Base-by-base conservation (phyloP, 2,329 filamentous ascomycete genomes). In the Trichoderma sp. region DNA sequence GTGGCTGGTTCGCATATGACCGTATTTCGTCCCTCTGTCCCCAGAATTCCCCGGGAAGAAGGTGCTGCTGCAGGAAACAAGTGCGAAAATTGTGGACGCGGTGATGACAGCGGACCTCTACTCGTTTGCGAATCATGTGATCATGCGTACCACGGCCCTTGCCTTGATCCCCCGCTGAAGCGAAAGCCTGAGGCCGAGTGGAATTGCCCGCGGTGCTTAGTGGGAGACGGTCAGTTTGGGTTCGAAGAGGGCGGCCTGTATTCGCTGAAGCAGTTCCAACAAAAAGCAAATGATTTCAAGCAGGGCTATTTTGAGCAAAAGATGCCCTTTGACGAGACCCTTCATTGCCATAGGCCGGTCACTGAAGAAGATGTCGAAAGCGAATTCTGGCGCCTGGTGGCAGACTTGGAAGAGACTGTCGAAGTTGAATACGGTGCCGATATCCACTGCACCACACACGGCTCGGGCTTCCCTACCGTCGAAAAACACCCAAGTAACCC, bases 401-500 rank as follows among this genome's bases (percentile, higher is more conserved):
- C 96, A 62, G 97, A 95, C 77, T 87, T 98, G 65, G 95, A 97
- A 74, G 96, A 98, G 81, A 97, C 94, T 0, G 95, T 98, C 1
- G 96, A 98, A 80, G 96, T 99, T 2, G 96, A 99, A 79, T 99
- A 99, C 78, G 96, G 96, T 51, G 96, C 96, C 11, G 96, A 99
- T 78, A 98, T 99, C 68, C 96, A 99, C 80, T 98, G 95, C 66
- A 98, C 96, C 0, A 99, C 96, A 0, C 96, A 99, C 78, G 96
- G 96, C 9, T 98, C 95, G 74, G 96, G 95, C 1, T 99, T 99
- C 77, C 96, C 96, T 0, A 98, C 95, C 0, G 90, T 97, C 9
- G 96, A 99, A 80, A 93, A 92, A 78, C 91, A 98, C 73, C 96
- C 96, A 0, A 89, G 91, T 62, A 93, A 98, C 79, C 87, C 92